These are phyloP conservation scores for Mycena sanguinolenta DNA, from an alignment of 768 basidiomycete genomes.

Conservation along the genomic window DNA sequence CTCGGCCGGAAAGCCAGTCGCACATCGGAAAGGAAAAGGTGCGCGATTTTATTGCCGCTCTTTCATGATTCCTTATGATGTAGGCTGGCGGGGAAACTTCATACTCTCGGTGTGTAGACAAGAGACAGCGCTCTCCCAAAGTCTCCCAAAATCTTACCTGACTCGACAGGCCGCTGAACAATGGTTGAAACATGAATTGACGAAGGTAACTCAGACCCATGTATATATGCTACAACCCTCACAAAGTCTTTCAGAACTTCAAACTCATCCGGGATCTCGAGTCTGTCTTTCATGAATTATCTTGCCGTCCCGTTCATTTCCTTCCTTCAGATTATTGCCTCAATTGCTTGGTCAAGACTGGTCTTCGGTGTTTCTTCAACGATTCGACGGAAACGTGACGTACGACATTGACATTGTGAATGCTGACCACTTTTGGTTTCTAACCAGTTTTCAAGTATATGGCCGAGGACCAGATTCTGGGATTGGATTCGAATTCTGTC, in stretches of 20 bases:
- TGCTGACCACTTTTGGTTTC: slow-evolving; percentile 36
- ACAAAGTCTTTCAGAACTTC: slow-evolving; percentile 18
- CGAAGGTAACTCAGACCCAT: slow-evolving; percentile 83
- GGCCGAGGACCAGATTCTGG: slow-evolving; percentile 87
- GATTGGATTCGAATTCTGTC: slow-evolving; percentile 89
- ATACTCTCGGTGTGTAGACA: slow-evolving; percentile 70
- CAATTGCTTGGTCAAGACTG: slow-evolving; percentile 93
- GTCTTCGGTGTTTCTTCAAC: slow-evolving; percentile 96
- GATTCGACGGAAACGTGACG: slow-evolving; percentile 92
- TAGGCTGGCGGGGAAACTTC: slow-evolving; percentile 96
- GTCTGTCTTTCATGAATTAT: not conserved
- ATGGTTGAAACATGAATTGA: slow-evolving; percentile 94
- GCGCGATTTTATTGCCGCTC: not conserved
- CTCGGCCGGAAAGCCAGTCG: slow-evolving; percentile 92
- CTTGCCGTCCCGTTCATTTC: not conserved
- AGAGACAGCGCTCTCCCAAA: no score
- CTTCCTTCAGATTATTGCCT: slow-evolving; percentile 71
- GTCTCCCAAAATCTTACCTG: not conserved
- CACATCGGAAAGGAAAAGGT: slow-evolving; percentile 95
- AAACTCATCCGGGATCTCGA: slow-evolving; percentile 95
- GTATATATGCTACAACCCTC: not conserved
- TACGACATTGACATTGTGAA: slow-evolving; percentile 61
- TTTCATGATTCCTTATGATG: not conserved
- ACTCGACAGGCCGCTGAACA: slow-evolving; percentile 77
- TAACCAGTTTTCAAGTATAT: slow-evolving; percentile 67